Evolutionary conservation across 768 basidiomycete genomes (phyloP).

Genomic region (Macrolepiota fuliginosa): DNA sequence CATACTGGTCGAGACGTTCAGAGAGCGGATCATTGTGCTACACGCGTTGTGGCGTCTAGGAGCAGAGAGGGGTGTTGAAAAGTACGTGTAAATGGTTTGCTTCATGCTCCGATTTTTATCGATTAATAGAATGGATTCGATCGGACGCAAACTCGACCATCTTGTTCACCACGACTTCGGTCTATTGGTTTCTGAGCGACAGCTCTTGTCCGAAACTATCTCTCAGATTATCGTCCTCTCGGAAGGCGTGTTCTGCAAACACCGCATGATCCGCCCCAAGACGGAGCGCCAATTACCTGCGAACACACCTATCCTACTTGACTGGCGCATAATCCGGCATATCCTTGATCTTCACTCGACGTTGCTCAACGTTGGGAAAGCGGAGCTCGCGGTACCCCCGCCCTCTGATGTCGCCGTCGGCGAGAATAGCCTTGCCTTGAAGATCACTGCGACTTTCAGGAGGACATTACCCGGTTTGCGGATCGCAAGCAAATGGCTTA

Average conservation of each 20-base stretch:
- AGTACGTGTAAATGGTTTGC: slow-evolving; percentile 39
- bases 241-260: slow-evolving; percentile 83
- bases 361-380: slow-evolving; percentile 63
- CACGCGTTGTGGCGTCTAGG: slow-evolving; percentile 72
- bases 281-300: slow-evolving; percentile 25
- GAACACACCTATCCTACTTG: slow-evolving; percentile 40
- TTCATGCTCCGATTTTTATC: slow-evolving; percentile 12
- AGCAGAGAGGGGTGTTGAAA: slow-evolving; percentile 51
- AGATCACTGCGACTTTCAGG: slow-evolving; percentile 83
- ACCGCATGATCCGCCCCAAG: slow-evolving; percentile 66
- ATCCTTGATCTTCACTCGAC: slow-evolving; percentile 60
- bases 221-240: slow-evolving; percentile 69
- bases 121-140: slow-evolving; percentile 44
- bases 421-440: slow-evolving; percentile 62
- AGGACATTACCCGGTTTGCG: slow-evolving; percentile 85
- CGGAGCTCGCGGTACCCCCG: slow-evolving; percentile 57
- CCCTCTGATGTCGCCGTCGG: slow-evolving; percentile 54
- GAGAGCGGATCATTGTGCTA: slow-evolving; percentile 70
- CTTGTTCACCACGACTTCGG: slow-evolving; percentile 56
- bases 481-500: slow-evolving; percentile 87
- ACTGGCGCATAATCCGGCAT: slow-evolving; percentile 67
- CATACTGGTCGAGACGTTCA: slow-evolving; percentile 60
- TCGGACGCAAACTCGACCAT: slow-evolving; percentile 44
- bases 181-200: slow-evolving; percentile 60
- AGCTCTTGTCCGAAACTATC: slow-evolving; percentile 74